Base-by-base conservation (phyloP, 495 filamentous ascomycete species). In the Rhypophila decipiens region DNA sequence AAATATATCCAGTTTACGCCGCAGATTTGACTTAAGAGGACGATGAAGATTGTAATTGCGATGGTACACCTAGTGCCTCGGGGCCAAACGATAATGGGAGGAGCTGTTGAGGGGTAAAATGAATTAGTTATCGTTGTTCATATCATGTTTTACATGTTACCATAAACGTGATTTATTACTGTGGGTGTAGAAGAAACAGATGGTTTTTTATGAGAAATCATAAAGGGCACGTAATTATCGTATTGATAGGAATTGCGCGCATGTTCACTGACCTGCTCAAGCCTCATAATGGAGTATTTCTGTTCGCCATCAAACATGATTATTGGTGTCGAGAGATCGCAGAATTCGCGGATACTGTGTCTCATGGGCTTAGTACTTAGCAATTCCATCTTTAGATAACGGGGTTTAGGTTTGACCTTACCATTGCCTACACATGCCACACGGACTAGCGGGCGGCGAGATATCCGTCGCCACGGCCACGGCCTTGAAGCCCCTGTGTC, bases 291-390 rank as follows among this genome's bases (percentile, higher is more conserved):
- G 8, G 75, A 72, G 51, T 76, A 86, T 22, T 79, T 71, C 3
- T 79, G 83, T 36, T 87, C 72, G 44, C 75, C 82, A 59, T 90
- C 88, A 63, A 88, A 90, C 93, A 98, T 91, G 57, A 95, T 83
- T n/a, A 96, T 76, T 0, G 89, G 91, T 41, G 77, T 80, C 0
- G 70, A 68, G 13, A 81, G 58, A 5, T 75, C 65, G 44, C 80
- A 84, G 57, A 94, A 94, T 64, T 94, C 88, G 41, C 85, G 76
- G 49, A 94, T 88, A 55, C 86, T 89, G 51, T 46, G 17, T n/a
- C n/a, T n/a, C n/a, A n/a, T n/a, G n/a, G n/a, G n/a, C n/a, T n/a
- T n/a, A n/a, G n/a, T n/a, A n/a, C n/a, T n/a, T n/a, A n/a, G n/a
- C n/a, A n/a, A n/a, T n/a, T n/a, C n/a, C n/a, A n/a, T n/a, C n/a